These are phyloP conservation scores for Trichoderma sp. DNA, from an alignment of 2,329 filamentous ascomycete species.

Conservation along the genomic window DNA sequence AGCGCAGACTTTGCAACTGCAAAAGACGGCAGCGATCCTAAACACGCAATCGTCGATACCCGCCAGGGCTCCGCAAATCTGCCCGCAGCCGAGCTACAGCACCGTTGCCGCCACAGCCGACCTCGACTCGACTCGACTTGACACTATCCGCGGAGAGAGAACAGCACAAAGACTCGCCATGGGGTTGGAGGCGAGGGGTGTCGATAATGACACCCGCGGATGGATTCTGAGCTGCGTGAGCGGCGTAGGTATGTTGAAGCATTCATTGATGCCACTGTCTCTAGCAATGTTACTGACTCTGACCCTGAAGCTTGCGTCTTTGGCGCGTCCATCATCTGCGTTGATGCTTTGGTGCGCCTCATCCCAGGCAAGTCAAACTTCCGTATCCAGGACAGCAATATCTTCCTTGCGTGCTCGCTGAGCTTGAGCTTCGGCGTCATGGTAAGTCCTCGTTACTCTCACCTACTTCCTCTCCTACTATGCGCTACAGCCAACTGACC, in stretches of 20 bases:
- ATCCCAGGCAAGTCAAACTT: conserved; percentile 77
- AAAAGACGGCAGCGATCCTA: neutral
- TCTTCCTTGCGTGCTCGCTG: conserved; percentile 82
- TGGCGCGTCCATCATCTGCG: conserved; percentile 81
- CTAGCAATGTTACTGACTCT: neutral
- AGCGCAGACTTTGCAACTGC: neutral
- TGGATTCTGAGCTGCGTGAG: conserved; percentile 93
- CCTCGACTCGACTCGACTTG: neutral
- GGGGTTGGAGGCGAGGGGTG: conserved; percentile 38
- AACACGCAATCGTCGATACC: neutral
- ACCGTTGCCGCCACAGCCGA: conserved; percentile 9
- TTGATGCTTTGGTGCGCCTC: conserved; percentile 74
- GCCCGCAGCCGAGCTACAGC: neutral
- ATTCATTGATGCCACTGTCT: conserved; percentile 3
- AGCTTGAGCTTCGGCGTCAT: conserved; percentile 96
- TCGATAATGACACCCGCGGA: conserved; percentile 82
- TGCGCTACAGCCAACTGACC: neutral
- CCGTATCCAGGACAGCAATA: conserved; percentile 84
- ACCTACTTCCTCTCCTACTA: neutral
- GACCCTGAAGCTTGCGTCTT: conserved; percentile 60
- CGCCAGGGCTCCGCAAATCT: neutral
- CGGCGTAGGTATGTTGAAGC: conserved; percentile 59
- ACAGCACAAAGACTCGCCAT: conserved; percentile 46
- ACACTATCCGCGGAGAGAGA: conserved; percentile 10
- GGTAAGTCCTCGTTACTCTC: conserved; percentile 54